Conservation (phyloP, 768 basidiomycete species). For the Podaxis sp. region DNA sequence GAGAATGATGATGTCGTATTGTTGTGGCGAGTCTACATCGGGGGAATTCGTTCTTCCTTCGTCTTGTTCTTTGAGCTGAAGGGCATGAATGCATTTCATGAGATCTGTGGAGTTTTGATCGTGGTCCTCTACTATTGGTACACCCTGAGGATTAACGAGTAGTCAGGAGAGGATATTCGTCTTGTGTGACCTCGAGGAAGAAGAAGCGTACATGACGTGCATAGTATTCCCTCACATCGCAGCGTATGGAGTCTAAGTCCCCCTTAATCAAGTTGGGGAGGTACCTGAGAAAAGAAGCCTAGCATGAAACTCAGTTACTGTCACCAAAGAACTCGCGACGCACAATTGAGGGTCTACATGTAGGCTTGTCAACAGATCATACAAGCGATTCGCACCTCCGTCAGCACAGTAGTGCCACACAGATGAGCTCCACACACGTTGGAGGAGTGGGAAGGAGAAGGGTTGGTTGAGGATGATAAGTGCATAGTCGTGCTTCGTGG, state of each 20-base stretch:
- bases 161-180: background rate
- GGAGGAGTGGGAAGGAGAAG: constrained; percentile 63
- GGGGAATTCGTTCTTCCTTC: constrained; percentile 38
- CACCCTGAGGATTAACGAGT: constrained; percentile 47
- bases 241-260: constrained; percentile 85
- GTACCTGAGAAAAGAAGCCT: constrained; percentile 44
- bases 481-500: constrained; percentile 36
- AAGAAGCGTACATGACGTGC: constrained; percentile 46
- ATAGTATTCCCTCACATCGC: constrained; percentile 75
- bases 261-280: constrained; percentile 89
- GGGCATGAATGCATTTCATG: constrained; percentile 81
- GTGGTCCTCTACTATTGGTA: constrained; percentile 62
- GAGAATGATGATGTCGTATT: constrained; percentile 74
- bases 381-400: constrained; percentile 84
- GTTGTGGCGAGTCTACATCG: constrained; percentile 18
- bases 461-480: constrained; percentile 92
- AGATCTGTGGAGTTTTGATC: constrained; percentile 91
- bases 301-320: background rate
- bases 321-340: constrained; percentile 4
- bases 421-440: constrained; percentile 54
- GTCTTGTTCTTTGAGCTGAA: constrained; percentile 56
- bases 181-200: background rate
- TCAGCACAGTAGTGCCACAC: constrained; percentile 75
- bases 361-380: constrained; percentile 44
- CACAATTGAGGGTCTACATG: constrained; percentile 23